Percentiles rank a stretch among this genome's conserved stretches.
Evolutionary conservation across 768 basidiomycete genomes (phyloP).

Genomic region (Pisolithus microcarpus): DNA sequence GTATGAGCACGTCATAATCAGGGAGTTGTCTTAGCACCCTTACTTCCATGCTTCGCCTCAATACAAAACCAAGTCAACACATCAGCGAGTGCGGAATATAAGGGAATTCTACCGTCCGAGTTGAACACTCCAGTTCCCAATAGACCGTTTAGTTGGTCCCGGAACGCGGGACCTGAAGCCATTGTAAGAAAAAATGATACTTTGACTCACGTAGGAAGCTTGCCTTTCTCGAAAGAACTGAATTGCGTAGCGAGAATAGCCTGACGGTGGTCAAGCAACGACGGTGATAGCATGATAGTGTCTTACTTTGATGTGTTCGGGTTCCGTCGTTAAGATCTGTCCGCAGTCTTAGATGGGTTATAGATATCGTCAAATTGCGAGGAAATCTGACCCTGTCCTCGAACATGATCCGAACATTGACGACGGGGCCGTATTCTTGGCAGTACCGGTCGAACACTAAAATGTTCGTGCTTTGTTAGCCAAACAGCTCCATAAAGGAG

Average conservation of each 20-base stretch:
- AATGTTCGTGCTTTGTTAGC: not conserved
- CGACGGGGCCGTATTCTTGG: conserved; percentile 24
- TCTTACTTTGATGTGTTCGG: too few relatives aligned
- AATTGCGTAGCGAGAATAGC: too few relatives aligned
- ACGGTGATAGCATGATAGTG: too few relatives aligned
- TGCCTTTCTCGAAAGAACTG: too few relatives aligned
- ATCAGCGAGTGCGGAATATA: not conserved
- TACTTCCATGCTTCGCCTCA: conserved; percentile 38
- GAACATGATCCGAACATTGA: conserved; percentile 30
- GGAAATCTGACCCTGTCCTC: conserved; percentile 28
- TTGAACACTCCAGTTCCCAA: too few relatives aligned
- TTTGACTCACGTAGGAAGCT: too few relatives aligned
- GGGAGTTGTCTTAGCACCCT: not conserved
- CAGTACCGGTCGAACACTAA: conserved; percentile 22
- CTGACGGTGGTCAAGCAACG: too few relatives aligned
- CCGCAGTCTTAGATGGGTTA: not conserved
- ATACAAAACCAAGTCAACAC: not conserved
- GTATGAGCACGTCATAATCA: not conserved
- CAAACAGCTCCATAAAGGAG: not conserved
- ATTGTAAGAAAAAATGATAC: too few relatives aligned
- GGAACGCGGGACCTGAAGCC: too few relatives aligned
- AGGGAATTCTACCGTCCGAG: conserved; percentile 35
- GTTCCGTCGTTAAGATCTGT: too few relatives aligned
- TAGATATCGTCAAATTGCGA: not conserved
- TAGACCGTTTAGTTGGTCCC: too few relatives aligned